Base-by-base conservation (phyloP, 2,329 filamentous ascomycete genomes). In the Teratosphaeria epicoccoides region DNA sequence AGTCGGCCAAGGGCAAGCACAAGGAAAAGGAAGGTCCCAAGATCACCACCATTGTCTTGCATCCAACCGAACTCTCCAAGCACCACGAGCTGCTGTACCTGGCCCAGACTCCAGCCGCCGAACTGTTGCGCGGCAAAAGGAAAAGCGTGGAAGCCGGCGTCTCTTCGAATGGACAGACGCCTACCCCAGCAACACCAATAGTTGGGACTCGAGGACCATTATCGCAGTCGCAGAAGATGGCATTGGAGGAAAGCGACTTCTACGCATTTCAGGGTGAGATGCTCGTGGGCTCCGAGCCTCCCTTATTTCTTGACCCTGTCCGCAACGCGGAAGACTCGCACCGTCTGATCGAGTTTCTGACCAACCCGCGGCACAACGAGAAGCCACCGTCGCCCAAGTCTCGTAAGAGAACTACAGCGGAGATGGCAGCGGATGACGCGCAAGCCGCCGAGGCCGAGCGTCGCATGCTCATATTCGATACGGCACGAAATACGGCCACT, bases 341-440 rank as follows among this genome's bases (percentile, higher is more conserved):
- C 46, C 76, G 76, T 10, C 76, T 94, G 3, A 75, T 97, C 2
- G 82, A 88, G 25, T 75, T 78, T 17, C 75, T 91, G 59, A 77
- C 81, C 20, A 87, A 94, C 66, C 85, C 89, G 6, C 81, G 88
- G 51, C 87, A 96, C 67, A 79, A 81, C 25, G 80, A 85, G 47
- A 75, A 81, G 43, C 84, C 88, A 9, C 91, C 93, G 0, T 80
- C 85, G 54, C 89, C 89, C 2, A 96, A 95, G 75, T 84, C 84
- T 6, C 79, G 93, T 52, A 97, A 98, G 76, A 83, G 91, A 56
- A 98, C 93, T 0, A 84, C 94, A 17, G 93, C 93, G 7, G 91
- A 98, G 66, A 82, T 97, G 73, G 93, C 88, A 7, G 91, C 91
- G 6, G 93, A 98, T 64, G 90, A 98, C 70, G 91, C 93, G 1